Conservation (phyloP, 2,329 filamentous ascomycete genomes). For the Lachnellula cervina region DNA sequence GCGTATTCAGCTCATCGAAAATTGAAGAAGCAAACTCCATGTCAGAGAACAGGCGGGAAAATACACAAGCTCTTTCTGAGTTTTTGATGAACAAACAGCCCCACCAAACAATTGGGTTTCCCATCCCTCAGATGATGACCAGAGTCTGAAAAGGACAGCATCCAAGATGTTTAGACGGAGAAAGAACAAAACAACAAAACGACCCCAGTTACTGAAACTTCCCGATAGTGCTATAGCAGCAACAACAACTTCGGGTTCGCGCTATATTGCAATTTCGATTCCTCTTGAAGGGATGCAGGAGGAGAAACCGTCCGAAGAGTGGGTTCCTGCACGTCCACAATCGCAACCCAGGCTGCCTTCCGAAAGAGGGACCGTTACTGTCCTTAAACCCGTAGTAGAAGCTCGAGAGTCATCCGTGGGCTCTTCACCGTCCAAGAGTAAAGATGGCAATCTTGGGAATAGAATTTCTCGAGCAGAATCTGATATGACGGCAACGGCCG, state of each 20-base stretch:
- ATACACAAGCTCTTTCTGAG: conserved; percentile 37
- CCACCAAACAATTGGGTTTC: conserved; percentile 49
- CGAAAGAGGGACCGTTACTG: conserved; percentile 21
- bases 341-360: not conserved
- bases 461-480: conserved; percentile 1
- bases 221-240: conserved; percentile 54
- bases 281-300: conserved; percentile 40
- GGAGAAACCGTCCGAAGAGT: not conserved
- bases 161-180: conserved; percentile 39
- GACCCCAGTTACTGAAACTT: conserved; percentile 36
- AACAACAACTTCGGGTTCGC: conserved; percentile 47
- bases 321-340: not conserved
- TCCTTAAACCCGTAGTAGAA: conserved; percentile 36
- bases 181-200: conserved; percentile 24
- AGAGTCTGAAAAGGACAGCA: conserved; percentile 37
- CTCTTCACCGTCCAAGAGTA: not conserved
- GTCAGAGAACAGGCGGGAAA: conserved; percentile 19
- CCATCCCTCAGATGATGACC: conserved; percentile 32
- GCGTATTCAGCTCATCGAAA: not conserved
- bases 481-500: not conserved
- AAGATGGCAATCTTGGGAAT: not conserved
- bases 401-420: conserved; percentile 29
- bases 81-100: conserved; percentile 47
- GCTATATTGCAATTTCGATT: conserved; percentile 58
- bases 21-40: not conserved